Base-by-base conservation (phyloP, 257 asterid species). In the Solanum appendiculatum region DNA sequence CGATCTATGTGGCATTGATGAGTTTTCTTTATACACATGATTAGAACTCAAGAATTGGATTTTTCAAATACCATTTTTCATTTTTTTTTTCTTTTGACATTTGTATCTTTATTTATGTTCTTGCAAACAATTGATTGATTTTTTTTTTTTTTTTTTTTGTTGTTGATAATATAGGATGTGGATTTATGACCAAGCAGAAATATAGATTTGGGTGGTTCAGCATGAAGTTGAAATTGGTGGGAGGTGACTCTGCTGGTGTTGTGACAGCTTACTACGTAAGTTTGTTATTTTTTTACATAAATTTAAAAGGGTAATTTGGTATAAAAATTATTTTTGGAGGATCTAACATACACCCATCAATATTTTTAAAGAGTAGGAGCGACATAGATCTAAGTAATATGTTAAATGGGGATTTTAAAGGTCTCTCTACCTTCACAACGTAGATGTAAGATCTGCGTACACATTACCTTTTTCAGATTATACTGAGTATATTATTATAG, bases 181-280 rank as follows among this genome's bases (percentile, higher is more conserved):
- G 99, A 78, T 97, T 97, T 87, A 88, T 90, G 90, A 97, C 99
- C n/a, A 97, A 91, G 89, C 86, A 97, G 60, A 93, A 88, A 12
- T 97, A 95, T 90, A 92, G 99, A 91, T 97, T 94, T 92, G 99
- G 99, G 36, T 97, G 99, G 99, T 97, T 97, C n/a, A 97, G 99
- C 91, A 97, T 97, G 99, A 97, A 93, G 84, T 93, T 97, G 23
- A 94, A 93, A 82, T 91, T 97, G 46, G 98, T 93, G 11, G 98
- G 95, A 15, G 98, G 98, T 16, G 98, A 97, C 90, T 94, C 99
- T 40, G 99, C 99, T 46, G 99, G 99, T 77, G 98, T 97, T 18
- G 99, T 97, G 15, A 97, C 99, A 14, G 99, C 99, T 75, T 97
- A 93, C 87, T 97, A 95, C 51, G 99, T 97, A 89, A 93, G 96